Base-by-base conservation (phyloP, 2,329 filamentous ascomycete species). In the Exophiala calicioides region DNA sequence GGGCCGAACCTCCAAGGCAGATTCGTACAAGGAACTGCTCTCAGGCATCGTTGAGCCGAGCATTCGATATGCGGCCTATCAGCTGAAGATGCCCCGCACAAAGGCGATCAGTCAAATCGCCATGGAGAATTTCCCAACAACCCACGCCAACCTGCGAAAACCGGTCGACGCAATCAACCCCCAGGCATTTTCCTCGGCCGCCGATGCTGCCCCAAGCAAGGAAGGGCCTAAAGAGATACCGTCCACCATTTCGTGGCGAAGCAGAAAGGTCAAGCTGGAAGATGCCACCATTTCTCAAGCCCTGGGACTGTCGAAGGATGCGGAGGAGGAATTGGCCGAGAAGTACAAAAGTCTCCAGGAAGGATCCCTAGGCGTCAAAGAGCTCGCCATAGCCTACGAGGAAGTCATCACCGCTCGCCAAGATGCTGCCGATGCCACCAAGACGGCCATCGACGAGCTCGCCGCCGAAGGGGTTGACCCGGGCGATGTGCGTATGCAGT, bases 51-150 rank as follows among this genome's bases (percentile, higher is more conserved):
- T 95, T 52, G 93, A 98, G 64, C 90, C 90, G 2, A 95, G 90
- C 53, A 88, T 98, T 60, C 85, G 91, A 54, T 97, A 94, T 66
- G 90, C 90, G 26, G 90, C 93, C 13, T 97, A 97, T 66, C 90
- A 95, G 67, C 78, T 90, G 64, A 86, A 91, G 65, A 80, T 95
- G 23, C 87, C 91, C 0, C 83, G 93, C 32, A 95, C 90, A 2
- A 80, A 90, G 43, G 84, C 90, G 2, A 84, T 95, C 37, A 78
- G 85, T 0, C 80, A 82, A 5, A 86, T 97, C 55, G 86, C 88
- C 2, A 83, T 84, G 58, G 84, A 86, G 56, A 84, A 84, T 51
- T 95, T 97, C 58, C 85, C 88, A 1, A 72, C 73, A 8, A 78
- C 81, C 18, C 47, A 55, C 15, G 62, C 71, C 1, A 68, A 76